phyloP scores from a whole-genome alignment of 306 rosid genomes.

The Neltuma alba region DNA sequence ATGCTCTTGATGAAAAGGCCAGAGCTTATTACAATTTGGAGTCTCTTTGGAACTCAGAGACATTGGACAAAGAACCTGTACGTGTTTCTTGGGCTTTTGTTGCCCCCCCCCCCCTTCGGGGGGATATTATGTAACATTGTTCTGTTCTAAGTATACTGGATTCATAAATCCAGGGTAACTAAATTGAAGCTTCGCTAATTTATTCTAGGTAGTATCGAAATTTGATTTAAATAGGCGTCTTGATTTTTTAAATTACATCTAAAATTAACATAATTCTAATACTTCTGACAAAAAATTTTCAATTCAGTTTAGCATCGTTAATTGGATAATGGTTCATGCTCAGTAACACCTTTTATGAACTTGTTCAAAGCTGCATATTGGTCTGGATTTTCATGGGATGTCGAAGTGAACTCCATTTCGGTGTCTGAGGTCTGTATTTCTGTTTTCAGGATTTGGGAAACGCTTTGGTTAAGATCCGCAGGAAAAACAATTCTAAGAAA shows the following conservation, averaged over 20 bases:
- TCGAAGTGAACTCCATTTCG: conserved; percentile 5
- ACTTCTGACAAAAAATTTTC: neutral
- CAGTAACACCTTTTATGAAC: conserved; percentile 9
- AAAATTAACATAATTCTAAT: neutral
- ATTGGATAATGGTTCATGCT: neutral
- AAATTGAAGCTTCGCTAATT: neutral
- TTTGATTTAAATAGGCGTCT: neutral
- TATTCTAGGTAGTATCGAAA: neutral
- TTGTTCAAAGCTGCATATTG: neutral
- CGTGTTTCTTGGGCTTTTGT: neutral
- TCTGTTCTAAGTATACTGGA: conserved; percentile 13
- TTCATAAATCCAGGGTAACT: conserved; percentile 7
- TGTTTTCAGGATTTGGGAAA: conserved; percentile 74
- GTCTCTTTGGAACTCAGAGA: conserved; percentile 62
- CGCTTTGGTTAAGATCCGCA: conserved; percentile 85
- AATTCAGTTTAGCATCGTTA: neutral
- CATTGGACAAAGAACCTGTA: conserved; percentile 53
- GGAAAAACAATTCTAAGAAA: conserved; percentile 86
- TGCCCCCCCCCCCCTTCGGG: rapidly evolving
- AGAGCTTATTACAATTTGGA: conserved; percentile 93
- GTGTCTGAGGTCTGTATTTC: conserved; percentile 8
- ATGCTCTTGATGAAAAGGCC: conserved; percentile 96
- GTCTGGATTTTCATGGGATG: neutral
- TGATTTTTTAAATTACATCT: conserved; percentile 2
- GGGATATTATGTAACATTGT: neutral